phyloP scores from a whole-genome alignment of 495 filamentous ascomycete species.

The Bryoglossum gracile region DNA sequence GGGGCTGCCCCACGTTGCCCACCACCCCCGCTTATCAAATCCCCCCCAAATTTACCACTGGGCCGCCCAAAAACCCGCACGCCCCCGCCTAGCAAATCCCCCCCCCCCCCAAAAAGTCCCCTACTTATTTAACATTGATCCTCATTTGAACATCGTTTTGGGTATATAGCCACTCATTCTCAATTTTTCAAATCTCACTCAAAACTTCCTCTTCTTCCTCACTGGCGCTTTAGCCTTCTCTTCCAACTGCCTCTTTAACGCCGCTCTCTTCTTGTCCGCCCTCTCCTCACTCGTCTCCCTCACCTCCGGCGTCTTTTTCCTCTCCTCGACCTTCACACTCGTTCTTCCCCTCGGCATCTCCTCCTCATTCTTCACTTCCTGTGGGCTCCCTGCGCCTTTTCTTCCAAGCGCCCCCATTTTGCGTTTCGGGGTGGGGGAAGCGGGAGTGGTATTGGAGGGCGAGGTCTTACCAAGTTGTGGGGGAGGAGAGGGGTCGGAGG shows the following conservation, averaged over 20 bases:
- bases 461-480: too few species aligned
- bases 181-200: constrained; percentile 4
- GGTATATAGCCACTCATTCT: neutral
- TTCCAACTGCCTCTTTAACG: constrained; percentile 59
- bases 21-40: too few species aligned
- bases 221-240: constrained; percentile 54
- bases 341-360: neutral
- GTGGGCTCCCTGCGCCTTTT: neutral
- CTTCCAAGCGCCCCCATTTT: constrained; percentile 3
- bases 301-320: constrained; percentile 8
- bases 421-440: too few species aligned
- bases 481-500: neutral
- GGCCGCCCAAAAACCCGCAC: too few species aligned
- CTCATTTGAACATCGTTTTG: too few species aligned
- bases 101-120: too few species aligned
- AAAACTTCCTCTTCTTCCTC: constrained; percentile 66
- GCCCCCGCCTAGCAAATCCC: too few species aligned
- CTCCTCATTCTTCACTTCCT: neutral
- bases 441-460: too few species aligned
- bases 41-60: too few species aligned
- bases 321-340: neutral
- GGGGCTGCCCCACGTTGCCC: too few species aligned
- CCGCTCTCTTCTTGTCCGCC: constrained; percentile 54
- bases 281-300: constrained; percentile 45
- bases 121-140: too few species aligned